Evolutionary conservation across 495 filamentous ascomycete genomes (phyloP).

Genomic region (Talaromyces borbonicus): DNA sequence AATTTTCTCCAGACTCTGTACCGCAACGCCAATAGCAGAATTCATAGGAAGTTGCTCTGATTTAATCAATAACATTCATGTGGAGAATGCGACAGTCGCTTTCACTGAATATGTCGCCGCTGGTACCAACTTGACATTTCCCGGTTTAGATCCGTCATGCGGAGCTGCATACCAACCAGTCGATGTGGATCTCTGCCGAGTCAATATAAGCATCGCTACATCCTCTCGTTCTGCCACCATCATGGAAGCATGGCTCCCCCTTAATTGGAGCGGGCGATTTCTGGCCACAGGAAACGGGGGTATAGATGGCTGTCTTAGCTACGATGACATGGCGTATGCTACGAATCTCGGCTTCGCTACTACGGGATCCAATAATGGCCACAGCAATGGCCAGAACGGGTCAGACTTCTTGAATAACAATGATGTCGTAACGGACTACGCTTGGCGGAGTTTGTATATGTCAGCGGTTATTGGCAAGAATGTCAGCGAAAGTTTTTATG

Average conservation of each 20-base stretch:
- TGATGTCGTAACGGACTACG: slow-evolving; percentile 42
- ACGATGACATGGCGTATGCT: slow-evolving; percentile 34
- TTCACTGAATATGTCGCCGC: slow-evolving; percentile 33
- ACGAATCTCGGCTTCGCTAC: slow-evolving; percentile 42
- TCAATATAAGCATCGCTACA: slow-evolving; percentile 46
- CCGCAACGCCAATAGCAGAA: background rate
- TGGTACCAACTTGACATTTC: slow-evolving; percentile 38
- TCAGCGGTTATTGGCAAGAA: slow-evolving; percentile 43
- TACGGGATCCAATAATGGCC: slow-evolving; percentile 48
- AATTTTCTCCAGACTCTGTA: background rate
- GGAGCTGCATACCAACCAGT: slow-evolving; percentile 29
- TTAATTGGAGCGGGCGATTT: slow-evolving; percentile 40
- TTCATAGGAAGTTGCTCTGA: background rate
- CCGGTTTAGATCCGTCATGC: slow-evolving; percentile 38
- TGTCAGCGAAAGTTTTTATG: slow-evolving; percentile 39
- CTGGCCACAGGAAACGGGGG: slow-evolving; percentile 49
- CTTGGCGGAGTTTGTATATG: slow-evolving; percentile 38
- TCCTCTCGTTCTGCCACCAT: slow-evolving; percentile 43
- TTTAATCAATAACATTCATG: slow-evolving; percentile 11
- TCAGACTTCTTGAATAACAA: slow-evolving; percentile 42
- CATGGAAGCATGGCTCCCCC: slow-evolving; percentile 50
- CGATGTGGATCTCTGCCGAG: slow-evolving; percentile 42
- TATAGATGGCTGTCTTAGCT: slow-evolving; percentile 44
- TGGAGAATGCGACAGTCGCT: slow-evolving; percentile 23
- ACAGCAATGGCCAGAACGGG: slow-evolving; percentile 29